Evolutionary conservation across 2,329 filamentous ascomycete species (phyloP), one percentile per base, ranked within the genome.

Genomic region (Penicillium sp.): DNA sequence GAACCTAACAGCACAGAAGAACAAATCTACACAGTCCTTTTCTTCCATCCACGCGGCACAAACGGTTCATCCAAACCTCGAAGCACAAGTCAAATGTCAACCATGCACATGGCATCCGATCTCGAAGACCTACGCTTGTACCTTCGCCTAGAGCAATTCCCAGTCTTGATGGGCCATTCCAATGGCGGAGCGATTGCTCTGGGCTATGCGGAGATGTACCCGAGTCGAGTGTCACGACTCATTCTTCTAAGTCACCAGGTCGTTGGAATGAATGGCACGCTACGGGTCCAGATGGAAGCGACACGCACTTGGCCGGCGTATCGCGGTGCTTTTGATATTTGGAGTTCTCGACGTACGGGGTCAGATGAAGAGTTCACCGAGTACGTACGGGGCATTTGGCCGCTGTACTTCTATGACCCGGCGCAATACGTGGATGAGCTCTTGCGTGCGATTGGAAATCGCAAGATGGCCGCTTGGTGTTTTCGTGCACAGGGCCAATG

Each of bases 111-210:
- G 48, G 46, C 42, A 6, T 37, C 31, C 3, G 56, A 59, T 29
- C 43, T 60, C 6, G 55, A 60, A 22, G 37, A 45, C 3, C 48
- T 59, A 8, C 54, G 56, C 15, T 15, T 22, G 6, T 41, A 57
- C 32, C 45, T 60, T 1, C 31, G 37, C 1, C 32, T 56, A 1
- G 48, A 51, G 3, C 32, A 39, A 4, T 47, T 54, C 11, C 37
- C 49, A 5, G 30, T 46, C 4, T 20, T 57, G 7, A 31, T 54
- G 1, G 52, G 54, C 16, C 56, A 57, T 23, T 57, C 53, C 6
- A 50, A 57, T 34, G 55, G 56, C 16, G 56, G 54, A 2, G 47
- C 50, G 2, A 51, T 60, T n/a, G 55, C 43, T 4, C 41, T 59
- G 5, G 52, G 43, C 3, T 60, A 57, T 25, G 55, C 55, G 6